A percentile compares a stretch with the other conserved stretches of the same genome.
These are phyloP conservation scores for Fusarium hainanense DNA, from an alignment of 2,329 filamentous ascomycete genomes.

Conservation along the genomic window DNA sequence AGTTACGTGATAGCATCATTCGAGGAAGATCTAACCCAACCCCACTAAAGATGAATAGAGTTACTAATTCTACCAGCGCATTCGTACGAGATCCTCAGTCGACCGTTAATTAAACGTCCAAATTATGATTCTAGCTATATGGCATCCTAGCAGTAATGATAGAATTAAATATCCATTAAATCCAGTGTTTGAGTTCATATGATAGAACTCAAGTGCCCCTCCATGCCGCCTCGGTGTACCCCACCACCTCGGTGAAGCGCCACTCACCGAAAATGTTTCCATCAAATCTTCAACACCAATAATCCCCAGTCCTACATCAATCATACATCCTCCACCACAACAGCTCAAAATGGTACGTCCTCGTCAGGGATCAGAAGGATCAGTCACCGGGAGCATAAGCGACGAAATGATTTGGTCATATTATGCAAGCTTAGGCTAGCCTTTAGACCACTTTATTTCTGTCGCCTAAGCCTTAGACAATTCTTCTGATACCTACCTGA, in stretches of 20 bases:
- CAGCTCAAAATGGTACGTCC: conserved; percentile 37
- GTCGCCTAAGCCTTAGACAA: background rate
- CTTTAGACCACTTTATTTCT: background rate
- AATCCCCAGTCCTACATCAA: background rate
- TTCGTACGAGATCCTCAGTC: background rate
- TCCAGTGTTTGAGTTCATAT: background rate
- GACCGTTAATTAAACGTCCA: too few relatives aligned
- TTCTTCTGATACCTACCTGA: background rate
- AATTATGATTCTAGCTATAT: too few relatives aligned
- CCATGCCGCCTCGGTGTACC: conserved; percentile 39
- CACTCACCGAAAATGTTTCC: conserved; percentile 46
- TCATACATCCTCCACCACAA: background rate
- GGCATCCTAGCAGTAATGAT: too few relatives aligned
- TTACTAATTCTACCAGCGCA: background rate
- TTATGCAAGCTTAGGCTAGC: background rate
- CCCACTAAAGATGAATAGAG: conserved; percentile 6
- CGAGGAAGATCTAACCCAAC: background rate
- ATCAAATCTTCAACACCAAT: conserved; percentile 10
- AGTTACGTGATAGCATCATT: conserved; percentile 6
- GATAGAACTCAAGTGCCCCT: conserved; percentile 29
- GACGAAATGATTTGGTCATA: background rate
- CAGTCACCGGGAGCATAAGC: background rate
- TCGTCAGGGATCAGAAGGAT: background rate
- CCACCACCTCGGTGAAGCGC: conserved; percentile 38
- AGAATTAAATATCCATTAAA: background rate